These are phyloP conservation scores for Podaxis sp. DNA, from an alignment of 768 basidiomycete genomes.

Conservation along the genomic window DNA sequence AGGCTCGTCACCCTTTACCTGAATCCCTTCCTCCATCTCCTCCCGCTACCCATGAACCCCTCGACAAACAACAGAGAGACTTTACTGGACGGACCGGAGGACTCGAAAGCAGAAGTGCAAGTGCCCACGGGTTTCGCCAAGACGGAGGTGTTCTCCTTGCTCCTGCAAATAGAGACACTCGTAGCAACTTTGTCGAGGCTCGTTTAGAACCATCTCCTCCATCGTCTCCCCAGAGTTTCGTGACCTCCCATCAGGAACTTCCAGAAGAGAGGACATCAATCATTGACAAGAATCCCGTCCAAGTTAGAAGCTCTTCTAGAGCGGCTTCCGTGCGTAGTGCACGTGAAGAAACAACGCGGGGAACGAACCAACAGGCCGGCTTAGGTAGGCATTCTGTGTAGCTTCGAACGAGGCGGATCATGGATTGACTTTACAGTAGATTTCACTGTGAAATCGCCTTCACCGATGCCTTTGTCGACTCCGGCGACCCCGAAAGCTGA, in stretches of 20 bases:
- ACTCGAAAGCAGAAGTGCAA: not conserved
- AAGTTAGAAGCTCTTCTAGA: not conserved
- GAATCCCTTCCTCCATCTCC: conserved; percentile 23
- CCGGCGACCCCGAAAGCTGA: conserved; percentile 1
- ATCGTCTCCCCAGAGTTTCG: conserved; percentile 24
- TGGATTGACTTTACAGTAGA: conserved; percentile 1
- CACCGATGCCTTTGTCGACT: not conserved
- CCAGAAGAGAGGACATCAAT: not conserved
- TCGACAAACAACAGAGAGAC: not conserved
- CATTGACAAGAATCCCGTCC: not conserved
- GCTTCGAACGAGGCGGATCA: not conserved
- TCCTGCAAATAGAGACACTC: conserved; percentile 16
- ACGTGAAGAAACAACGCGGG: not conserved
- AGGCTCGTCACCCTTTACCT: conserved; percentile 28
- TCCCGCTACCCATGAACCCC: not conserved
- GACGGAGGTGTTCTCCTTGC: conserved; percentile 11
- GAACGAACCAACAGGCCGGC: not conserved
- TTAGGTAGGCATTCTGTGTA: not conserved
- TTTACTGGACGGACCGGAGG: not conserved
- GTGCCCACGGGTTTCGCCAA: not conserved
- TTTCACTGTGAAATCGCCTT: conserved; percentile 2
- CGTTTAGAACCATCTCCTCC: conserved; percentile 16
- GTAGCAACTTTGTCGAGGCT: conserved; percentile 8
- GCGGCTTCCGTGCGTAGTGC: not conserved
- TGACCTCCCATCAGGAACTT: conserved; percentile 28